Percentiles rank a stretch among this genome's conserved stretches.
These are phyloP conservation scores for Herpetomonas muscarum DNA, from an alignment of 208 protist species.

Conservation along the genomic window DNA sequence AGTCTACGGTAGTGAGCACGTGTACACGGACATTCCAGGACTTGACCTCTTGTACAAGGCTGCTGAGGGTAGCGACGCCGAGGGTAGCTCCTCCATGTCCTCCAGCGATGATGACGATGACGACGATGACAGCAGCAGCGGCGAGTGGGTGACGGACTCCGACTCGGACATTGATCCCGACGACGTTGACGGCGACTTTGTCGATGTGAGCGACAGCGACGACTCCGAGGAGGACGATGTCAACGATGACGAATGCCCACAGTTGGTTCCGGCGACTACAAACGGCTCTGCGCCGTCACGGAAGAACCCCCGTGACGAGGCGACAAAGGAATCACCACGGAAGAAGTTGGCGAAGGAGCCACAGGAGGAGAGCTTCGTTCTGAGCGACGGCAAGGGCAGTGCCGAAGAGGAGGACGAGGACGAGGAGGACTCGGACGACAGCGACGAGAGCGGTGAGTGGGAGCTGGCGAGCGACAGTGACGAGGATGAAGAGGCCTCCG, in stretches of 20 bases:
- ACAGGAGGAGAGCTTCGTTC: constrained; percentile 1
- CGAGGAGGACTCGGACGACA: constrained; percentile 16
- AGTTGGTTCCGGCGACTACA: constrained; percentile 39
- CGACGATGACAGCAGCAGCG: constrained; percentile 40
- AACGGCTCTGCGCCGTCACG: background rate
- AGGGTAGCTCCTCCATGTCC: background rate
- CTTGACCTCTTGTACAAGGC: constrained; percentile 73
- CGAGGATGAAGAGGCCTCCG: constrained; percentile 12
- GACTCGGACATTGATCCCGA: constrained; percentile 59
- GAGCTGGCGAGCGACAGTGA: constrained; percentile 19
- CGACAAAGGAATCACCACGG: background rate
- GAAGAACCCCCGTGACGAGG: constrained; percentile 9
- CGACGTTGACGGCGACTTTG: constrained; percentile 72
- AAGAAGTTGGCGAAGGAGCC: background rate
- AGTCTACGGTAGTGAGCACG: constrained; percentile 62
- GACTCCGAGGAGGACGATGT: constrained; percentile 27
- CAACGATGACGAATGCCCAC: constrained; percentile 55
- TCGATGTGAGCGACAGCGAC: constrained; percentile 48
- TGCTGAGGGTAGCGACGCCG: constrained; percentile 1
- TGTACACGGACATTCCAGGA: constrained; percentile 84
- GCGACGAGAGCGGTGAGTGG: constrained; percentile 16
- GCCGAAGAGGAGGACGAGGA: constrained; percentile 11
- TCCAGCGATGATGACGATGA: constrained; percentile 15
- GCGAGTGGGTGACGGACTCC: constrained; percentile 70
- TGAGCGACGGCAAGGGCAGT: background rate